These are phyloP conservation scores for Leccinum huronense DNA, from an alignment of 1,284 basidiomycete species.

Conservation along the genomic window DNA sequence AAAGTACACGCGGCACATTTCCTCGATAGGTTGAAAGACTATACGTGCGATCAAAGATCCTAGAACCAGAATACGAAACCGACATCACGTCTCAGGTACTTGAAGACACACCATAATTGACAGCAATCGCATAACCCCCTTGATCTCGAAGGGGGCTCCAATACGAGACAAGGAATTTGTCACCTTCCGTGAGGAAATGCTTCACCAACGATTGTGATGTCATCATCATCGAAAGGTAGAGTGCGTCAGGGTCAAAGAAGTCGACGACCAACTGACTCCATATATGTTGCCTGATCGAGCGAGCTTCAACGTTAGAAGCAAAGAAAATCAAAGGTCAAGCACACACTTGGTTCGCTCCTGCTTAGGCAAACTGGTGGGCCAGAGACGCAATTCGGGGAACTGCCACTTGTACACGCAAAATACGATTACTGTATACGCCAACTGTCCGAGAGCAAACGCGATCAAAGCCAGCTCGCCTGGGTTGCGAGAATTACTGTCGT, in stretches of 20 bases:
- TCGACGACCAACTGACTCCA: slow-evolving; percentile 15
- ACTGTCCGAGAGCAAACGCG: slow-evolving; percentile 82
- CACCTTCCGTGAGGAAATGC: slow-evolving; percentile 93
- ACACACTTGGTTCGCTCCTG: slow-evolving; percentile 22
- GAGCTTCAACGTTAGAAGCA: neutral
- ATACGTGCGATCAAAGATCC: slow-evolving; percentile 90
- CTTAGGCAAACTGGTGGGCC: slow-evolving; percentile 25
- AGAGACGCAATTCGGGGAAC: slow-evolving; percentile 26
- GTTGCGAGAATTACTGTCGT: slow-evolving; percentile 37
- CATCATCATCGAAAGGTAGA: slow-evolving; percentile 74
- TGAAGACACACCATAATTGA: slow-evolving; percentile 77
- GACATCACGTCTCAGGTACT: slow-evolving; percentile 11
- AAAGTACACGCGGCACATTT: slow-evolving; percentile 85
- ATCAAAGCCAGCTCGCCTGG: slow-evolving; percentile 57
- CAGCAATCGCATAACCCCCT: slow-evolving; percentile 91
- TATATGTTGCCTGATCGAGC: slow-evolving; percentile 11
- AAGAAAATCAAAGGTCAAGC: neutral
- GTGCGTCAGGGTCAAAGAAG: slow-evolving; percentile 50
- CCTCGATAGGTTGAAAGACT: slow-evolving; percentile 91
- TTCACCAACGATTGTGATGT: slow-evolving; percentile 87
- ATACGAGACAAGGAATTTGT: slow-evolving; percentile 84
- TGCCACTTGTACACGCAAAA: slow-evolving; percentile 38
- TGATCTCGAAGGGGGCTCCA: slow-evolving; percentile 84
- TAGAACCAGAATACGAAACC: slow-evolving; percentile 34
- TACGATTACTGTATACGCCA: slow-evolving; percentile 61